These are phyloP conservation scores for Polygonum maritimum DNA, from an alignment of 148 eudicot genomes.

Conservation along the genomic window DNA sequence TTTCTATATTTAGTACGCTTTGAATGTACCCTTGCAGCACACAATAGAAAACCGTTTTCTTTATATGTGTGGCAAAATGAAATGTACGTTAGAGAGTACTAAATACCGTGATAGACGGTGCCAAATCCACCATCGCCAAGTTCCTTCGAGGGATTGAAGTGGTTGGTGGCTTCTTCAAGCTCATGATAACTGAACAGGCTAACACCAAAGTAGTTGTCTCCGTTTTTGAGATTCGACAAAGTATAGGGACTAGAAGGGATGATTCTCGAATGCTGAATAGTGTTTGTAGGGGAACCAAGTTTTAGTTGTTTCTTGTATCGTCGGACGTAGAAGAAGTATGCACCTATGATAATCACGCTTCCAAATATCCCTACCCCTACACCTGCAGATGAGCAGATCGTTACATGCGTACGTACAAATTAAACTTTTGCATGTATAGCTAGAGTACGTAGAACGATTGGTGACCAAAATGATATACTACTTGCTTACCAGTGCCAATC, in stretches of 20 bases:
- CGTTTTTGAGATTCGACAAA: not conserved
- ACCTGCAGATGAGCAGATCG: not conserved
- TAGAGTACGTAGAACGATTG: not conserved
- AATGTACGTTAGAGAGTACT: not conserved
- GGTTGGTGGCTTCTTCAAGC: slow-evolving; percentile 49
- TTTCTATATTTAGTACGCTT: too few species aligned
- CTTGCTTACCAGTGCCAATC: not conserved
- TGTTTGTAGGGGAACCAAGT: not conserved
- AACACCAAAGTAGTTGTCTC: slow-evolving; percentile 26
- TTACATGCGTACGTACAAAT: not conserved
- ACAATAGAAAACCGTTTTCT: too few species aligned
- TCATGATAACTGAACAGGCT: slow-evolving; percentile 36
- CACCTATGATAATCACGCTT: not conserved
- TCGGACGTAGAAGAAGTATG: not conserved
- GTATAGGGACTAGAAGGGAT: not conserved
- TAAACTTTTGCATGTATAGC: not conserved
- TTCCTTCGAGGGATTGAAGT: slow-evolving; percentile 35
- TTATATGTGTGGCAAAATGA: too few species aligned
- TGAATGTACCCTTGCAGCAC: too few species aligned
- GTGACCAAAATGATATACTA: not conserved
- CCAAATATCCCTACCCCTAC: not conserved
- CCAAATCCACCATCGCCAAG: slow-evolving; percentile 86
- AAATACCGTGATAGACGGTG: slow-evolving; percentile 52
- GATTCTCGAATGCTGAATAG: not conserved
- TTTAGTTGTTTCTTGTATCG: slow-evolving; percentile 1